Evolutionary conservation across 495 filamentous ascomycete species (phyloP).

Genomic region (Aspergillus bertholletiae): DNA sequence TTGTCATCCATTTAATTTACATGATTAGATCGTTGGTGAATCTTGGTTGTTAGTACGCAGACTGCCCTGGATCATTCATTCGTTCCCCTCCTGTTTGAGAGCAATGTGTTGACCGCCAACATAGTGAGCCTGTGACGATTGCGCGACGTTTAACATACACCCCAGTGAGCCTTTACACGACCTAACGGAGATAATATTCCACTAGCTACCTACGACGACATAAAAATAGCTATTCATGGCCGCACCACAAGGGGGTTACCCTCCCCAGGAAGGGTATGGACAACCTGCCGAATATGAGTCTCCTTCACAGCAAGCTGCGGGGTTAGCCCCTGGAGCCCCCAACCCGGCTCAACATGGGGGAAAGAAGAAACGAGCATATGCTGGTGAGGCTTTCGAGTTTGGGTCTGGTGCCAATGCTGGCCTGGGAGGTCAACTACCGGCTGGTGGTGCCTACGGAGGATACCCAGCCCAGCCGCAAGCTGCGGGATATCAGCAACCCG

Average conservation of each 20-base stretch:
- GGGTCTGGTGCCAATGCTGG: slow-evolving; percentile 84
- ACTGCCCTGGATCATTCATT: slow-evolving; percentile 1
- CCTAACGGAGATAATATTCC: slow-evolving; percentile 1
- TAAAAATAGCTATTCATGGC: slow-evolving; percentile 38
- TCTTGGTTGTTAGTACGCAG: slow-evolving; percentile 17
- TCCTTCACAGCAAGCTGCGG: slow-evolving; percentile 34
- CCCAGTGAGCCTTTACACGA: not conserved
- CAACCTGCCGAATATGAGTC: slow-evolving; percentile 45
- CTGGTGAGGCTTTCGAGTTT: slow-evolving; percentile 91
- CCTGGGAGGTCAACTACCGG: slow-evolving; percentile 53
- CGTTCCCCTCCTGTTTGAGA: slow-evolving; percentile 2
- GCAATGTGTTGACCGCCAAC: slow-evolving; percentile 9
- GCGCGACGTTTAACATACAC: slow-evolving; percentile 9
- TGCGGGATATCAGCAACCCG: slow-evolving; percentile 52
- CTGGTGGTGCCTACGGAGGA: slow-evolving; percentile 52
- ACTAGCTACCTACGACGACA: slow-evolving; percentile 1
- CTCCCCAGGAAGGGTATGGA: slow-evolving; percentile 49
- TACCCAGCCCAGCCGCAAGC: slow-evolving; percentile 53
- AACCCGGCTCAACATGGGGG: slow-evolving; percentile 43
- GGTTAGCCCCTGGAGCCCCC: slow-evolving; percentile 24
- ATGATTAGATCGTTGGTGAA: not conserved
- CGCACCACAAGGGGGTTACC: slow-evolving; percentile 64
- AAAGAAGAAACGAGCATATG: slow-evolving; percentile 90
- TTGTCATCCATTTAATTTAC: not conserved
- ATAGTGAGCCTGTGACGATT: slow-evolving; percentile 20